A percentile compares a stretch with the other conserved stretches of the same genome.
phyloP scores from a whole-genome alignment of 495 filamentous ascomycete genomes.

The Jackrogersella minutella region DNA sequence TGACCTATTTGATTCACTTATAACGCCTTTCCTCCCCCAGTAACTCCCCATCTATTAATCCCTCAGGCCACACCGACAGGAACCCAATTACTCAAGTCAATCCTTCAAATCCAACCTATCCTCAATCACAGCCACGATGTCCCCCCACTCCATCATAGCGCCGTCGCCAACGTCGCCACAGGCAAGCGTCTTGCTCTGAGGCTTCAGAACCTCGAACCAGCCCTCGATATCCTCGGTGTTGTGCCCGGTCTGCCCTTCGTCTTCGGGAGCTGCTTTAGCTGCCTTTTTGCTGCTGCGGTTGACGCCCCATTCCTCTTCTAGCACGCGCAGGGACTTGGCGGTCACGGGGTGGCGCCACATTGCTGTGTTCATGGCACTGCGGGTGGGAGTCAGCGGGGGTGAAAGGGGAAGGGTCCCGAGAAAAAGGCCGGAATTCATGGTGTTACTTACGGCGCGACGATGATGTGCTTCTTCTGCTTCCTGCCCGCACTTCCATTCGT shows the following conservation, averaged over 20 bases:
- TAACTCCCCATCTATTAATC: background rate
- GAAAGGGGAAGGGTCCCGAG: background rate
- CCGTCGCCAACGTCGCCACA: constrained; percentile 83
- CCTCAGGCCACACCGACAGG: background rate
- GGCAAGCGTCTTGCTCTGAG: constrained; percentile 72
- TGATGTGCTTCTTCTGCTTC: constrained; percentile 59
- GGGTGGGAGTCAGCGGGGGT: background rate
- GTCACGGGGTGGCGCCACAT: constrained; percentile 93
- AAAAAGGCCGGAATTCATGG: background rate
- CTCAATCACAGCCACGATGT: constrained; percentile 72
- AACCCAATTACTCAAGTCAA: constrained; percentile 1
- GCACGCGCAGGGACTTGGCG: constrained; percentile 67
- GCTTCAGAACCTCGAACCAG: constrained; percentile 79
- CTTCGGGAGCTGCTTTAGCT: constrained; percentile 50
- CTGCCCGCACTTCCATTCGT: background rate
- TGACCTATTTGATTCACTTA: background rate
- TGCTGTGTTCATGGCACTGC: constrained; percentile 83
- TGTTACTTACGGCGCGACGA: constrained; percentile 60
- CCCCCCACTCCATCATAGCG: constrained; percentile 79
- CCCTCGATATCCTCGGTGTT: constrained; percentile 50
- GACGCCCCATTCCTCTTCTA: constrained; percentile 78
- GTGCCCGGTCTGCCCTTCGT: constrained; percentile 47
- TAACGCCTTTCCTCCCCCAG: background rate
- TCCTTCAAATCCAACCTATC: constrained; percentile 47
- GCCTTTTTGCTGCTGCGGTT: constrained; percentile 49